Percentiles rank a stretch among this genome's conserved stretches.
These are phyloP conservation scores for Chaetomiaceae sp. DNA, from an alignment of 2,329 filamentous ascomycete species.

Conservation along the genomic window DNA sequence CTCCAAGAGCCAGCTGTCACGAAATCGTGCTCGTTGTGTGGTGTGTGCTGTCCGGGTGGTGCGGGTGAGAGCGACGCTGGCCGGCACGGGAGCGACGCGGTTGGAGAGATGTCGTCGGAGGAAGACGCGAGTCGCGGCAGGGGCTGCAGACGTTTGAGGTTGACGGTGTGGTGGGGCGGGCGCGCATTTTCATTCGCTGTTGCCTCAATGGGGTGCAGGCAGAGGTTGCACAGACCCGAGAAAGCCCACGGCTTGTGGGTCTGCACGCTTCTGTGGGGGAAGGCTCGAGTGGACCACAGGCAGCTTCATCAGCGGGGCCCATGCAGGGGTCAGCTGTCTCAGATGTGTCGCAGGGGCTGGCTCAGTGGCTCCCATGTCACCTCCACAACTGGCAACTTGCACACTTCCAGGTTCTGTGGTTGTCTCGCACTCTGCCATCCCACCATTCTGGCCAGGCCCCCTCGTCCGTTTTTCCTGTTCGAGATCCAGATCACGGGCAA, in stretches of 20 bases:
- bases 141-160: slow-evolving; percentile 35
- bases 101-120: slow-evolving; percentile 29
- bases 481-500: slow-evolving; percentile 20
- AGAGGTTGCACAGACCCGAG: slow-evolving; percentile 15
- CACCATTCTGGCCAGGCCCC: background rate
- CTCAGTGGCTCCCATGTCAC: slow-evolving; percentile 23
- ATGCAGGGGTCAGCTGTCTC: slow-evolving; percentile 32
- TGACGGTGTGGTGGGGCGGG: slow-evolving; percentile 31
- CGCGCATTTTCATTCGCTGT: slow-evolving; percentile 26
- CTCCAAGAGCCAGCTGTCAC: background rate
- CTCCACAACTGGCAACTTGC: slow-evolving; percentile 8
- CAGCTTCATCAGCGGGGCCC: slow-evolving; percentile 20
- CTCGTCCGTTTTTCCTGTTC: slow-evolving; percentile 6
- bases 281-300: no score
- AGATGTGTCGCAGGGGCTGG: slow-evolving; percentile 38
- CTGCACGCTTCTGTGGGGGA: no score
- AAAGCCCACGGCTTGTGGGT: slow-evolving; percentile 16
- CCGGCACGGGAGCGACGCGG: slow-evolving; percentile 7
- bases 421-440: background rate
- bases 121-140: slow-evolving; percentile 30
- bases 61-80: slow-evolving; percentile 1
- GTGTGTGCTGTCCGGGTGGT: slow-evolving; percentile 5
- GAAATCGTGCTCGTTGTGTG: background rate
- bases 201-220: slow-evolving; percentile 22
- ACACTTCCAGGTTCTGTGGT: no score